Conservation (phyloP, 2,329 filamentous ascomycete species). For the Gremmenia infestans region DNA sequence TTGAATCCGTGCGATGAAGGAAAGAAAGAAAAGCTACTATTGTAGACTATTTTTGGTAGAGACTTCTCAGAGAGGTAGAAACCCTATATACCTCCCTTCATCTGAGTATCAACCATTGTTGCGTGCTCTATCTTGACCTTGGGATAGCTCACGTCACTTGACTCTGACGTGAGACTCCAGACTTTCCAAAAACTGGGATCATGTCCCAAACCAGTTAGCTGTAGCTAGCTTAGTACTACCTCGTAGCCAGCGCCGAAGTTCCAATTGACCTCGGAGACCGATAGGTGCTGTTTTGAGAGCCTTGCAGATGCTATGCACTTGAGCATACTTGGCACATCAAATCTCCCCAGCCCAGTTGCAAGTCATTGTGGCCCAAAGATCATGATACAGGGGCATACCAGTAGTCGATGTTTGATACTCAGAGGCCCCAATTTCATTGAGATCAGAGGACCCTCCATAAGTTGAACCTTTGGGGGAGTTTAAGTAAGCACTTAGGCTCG, state of each 20-base stretch:
- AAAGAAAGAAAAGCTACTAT: background rate
- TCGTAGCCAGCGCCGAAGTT: background rate
- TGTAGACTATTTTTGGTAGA: background rate
- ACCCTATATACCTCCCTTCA: background rate
- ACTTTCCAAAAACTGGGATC: background rate
- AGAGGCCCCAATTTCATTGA: background rate
- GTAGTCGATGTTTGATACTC: background rate
- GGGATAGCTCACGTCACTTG: background rate
- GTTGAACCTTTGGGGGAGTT: conserved; percentile 6
- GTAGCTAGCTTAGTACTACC: background rate
- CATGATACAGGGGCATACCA: conserved; percentile 15
- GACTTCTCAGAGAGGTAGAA: background rate
- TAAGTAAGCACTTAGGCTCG: conserved; percentile 13
- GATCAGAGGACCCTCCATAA: conserved; percentile 5
- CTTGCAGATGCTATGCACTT: background rate
- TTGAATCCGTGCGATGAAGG: conserved; percentile 1
- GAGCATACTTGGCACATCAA: background rate
- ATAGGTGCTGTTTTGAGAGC: background rate
- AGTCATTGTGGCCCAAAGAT: conserved; percentile 30
- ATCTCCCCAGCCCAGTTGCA: conserved; percentile 21
- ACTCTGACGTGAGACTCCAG: background rate
- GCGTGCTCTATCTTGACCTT: background rate
- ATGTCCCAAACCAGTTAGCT: background rate
- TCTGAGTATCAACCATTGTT: background rate
- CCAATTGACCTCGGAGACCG: background rate